Base-by-base conservation (phyloP, 305 asterid species). In the Plantago coronopus region DNA sequence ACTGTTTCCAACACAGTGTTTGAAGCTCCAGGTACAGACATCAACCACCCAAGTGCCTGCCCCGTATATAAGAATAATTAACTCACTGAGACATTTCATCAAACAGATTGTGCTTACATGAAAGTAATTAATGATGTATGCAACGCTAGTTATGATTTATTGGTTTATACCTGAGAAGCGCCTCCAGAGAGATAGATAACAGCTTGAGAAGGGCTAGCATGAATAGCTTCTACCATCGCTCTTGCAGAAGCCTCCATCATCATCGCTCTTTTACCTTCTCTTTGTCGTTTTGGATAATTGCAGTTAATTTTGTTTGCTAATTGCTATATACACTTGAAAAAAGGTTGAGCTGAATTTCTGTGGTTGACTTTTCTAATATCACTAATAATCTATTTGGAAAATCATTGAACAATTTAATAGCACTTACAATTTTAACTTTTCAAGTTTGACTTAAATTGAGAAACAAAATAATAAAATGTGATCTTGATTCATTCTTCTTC, bases 1-100 rank as follows among this genome's bases (percentile, higher is more conserved):
- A 76, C 81, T 0, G 85, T 67, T 78, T 91, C 98, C 25, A 88
- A 79, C 27, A 88, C 79, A 0, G 95, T 88, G 75, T 76, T 88
- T 7, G 97, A 83, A 60, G 97, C 98, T 69, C 97, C 98, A 7
- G 96, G 95, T 40, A 81, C 84, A n/a, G 97, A 84, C 84, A 88
- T 66, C 69, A 88, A 66, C 95, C 96, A 91, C 53, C 96, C 95
- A 59, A 88, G 74, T 27, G 93, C 95, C 98, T 91, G 78, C 21
- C 47, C 57, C 19, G 23, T 0, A 21, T 14, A 51, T 23, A 5
- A 3, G 10, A 68, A 65, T 15, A 51, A 48, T 69, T 34, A 57
- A 51, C 59, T 61, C 59, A 23, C 27, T 65, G 2, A 29, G 70
- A 43, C 64, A 77, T 71, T 69, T 65, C 65, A 67, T 53, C 82